Evolutionary conservation across 306 rosid species (phyloP).

Genomic region (Cotoneaster glaucophyllus): DNA sequence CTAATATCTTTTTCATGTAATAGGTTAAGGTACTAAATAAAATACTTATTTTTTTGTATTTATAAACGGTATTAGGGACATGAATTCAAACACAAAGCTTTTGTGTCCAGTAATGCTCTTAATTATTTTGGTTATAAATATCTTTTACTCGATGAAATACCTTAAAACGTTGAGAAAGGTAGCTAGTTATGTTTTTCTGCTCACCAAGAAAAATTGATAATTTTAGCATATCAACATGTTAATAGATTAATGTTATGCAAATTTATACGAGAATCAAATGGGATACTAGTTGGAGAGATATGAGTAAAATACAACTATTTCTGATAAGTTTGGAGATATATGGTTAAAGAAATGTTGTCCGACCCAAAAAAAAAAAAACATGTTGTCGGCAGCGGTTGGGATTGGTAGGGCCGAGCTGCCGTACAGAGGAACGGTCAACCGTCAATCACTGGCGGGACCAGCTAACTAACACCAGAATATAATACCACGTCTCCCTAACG

Average conservation of each 20-base stretch:
- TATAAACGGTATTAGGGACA: not conserved
- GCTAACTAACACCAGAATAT: constrained; percentile 17
- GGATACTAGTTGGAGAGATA: not conserved
- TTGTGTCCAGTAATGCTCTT: not conserved
- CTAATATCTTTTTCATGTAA: no score
- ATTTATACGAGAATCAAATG: not conserved
- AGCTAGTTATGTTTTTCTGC: not conserved
- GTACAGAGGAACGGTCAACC: constrained; percentile 31
- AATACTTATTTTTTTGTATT: not conserved
- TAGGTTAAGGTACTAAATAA: no score
- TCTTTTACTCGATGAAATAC: not conserved
- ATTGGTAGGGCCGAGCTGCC: constrained; percentile 23
- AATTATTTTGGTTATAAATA: no score
- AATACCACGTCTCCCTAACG: constrained; percentile 59
- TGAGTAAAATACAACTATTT: not conserved
- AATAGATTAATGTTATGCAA: not conserved
- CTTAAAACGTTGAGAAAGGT: not conserved
- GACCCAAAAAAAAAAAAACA: constrained; percentile 3
- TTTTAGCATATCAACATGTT: not conserved
- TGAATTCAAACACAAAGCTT: not conserved
- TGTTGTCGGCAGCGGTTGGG: constrained; percentile 43
- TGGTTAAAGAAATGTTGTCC: constrained; percentile 25
- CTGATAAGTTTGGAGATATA: not conserved
- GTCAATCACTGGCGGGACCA: constrained; percentile 13
- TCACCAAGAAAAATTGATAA: not conserved